Evolutionary conservation across 2,329 filamentous ascomycete genomes (phyloP).

Genomic region (Aulographum hederae): DNA sequence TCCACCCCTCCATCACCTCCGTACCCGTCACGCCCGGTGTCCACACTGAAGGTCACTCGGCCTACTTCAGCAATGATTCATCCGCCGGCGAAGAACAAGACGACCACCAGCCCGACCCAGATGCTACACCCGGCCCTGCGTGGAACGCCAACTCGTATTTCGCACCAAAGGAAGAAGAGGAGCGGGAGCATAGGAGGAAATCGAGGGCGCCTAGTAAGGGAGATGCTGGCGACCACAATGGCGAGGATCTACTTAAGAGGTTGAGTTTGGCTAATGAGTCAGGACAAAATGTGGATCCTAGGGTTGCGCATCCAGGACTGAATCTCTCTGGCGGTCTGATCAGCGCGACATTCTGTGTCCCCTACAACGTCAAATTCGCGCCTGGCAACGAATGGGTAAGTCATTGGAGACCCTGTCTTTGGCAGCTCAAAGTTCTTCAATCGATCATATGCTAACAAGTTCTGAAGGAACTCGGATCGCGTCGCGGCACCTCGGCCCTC

Average conservation of each 20-base stretch:
- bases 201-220: constrained; percentile 21
- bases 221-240: constrained; percentile 25
- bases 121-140: constrained; percentile 14
- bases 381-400: constrained; percentile 37
- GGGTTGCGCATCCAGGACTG: constrained; percentile 35
- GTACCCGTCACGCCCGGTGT: constrained; percentile 24
- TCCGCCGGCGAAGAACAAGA: background rate
- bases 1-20: background rate
- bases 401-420: constrained; percentile 1
- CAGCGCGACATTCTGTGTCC: constrained; percentile 44
- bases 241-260: constrained; percentile 33
- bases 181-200: constrained; percentile 7
- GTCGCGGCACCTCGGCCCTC: constrained; percentile 75
- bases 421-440: too few species aligned
- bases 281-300: constrained; percentile 30
- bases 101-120: constrained; percentile 7
- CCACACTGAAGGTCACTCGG: constrained; percentile 15
- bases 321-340: constrained; percentile 43
- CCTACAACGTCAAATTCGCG: constrained; percentile 37
- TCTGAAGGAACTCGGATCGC: constrained; percentile 49
- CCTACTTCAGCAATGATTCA: constrained; percentile 14
- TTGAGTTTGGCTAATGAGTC: constrained; percentile 25
- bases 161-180: constrained; percentile 3
- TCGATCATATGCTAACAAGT: constrained; percentile 1
- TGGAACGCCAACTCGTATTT: constrained; percentile 21